Evolutionary conservation across 306 rosid species (phyloP).

Genomic region (Geum urbanum): DNA sequence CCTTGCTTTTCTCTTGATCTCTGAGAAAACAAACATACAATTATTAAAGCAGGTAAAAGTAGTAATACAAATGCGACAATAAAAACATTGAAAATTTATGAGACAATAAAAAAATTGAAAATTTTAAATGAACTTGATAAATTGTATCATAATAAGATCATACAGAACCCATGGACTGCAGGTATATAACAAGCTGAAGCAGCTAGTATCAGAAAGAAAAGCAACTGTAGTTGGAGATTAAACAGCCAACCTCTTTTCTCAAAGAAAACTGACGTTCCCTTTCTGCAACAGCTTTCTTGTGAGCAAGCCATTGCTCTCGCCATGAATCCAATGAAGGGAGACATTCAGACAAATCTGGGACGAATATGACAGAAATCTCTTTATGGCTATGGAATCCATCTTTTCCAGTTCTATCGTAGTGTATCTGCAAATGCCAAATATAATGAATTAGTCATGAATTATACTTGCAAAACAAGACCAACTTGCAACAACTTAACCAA

Average conservation of each 20-base stretch:
- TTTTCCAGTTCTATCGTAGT: constrained; percentile 81
- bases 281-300: constrained; percentile 75
- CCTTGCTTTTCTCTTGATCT: constrained; percentile 41
- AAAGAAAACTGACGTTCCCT: constrained; percentile 57
- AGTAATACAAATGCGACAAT: not conserved
- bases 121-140: not conserved
- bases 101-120: not conserved
- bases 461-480: not conserved
- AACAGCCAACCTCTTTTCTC: constrained; percentile 61
- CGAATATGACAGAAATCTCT: constrained; percentile 80
- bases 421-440: constrained; percentile 57
- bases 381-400: constrained; percentile 94
- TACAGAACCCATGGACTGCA: not conserved
- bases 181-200: not conserved
- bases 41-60: not conserved
- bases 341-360: constrained; percentile 90
- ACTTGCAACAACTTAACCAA: constrained; percentile 9
- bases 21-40: constrained; percentile 26
- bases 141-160: not conserved
- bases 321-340: constrained; percentile 77
- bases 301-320: constrained; percentile 88
- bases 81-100: not conserved
- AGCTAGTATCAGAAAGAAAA: no score
- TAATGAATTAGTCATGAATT: constrained; percentile 11
- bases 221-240: not conserved